A percentile compares a stretch with the other conserved stretches of the same genome.
Evolutionary conservation across 202 grass and related monocot species (phyloP).

Genomic region (Eragrostis tef): DNA sequence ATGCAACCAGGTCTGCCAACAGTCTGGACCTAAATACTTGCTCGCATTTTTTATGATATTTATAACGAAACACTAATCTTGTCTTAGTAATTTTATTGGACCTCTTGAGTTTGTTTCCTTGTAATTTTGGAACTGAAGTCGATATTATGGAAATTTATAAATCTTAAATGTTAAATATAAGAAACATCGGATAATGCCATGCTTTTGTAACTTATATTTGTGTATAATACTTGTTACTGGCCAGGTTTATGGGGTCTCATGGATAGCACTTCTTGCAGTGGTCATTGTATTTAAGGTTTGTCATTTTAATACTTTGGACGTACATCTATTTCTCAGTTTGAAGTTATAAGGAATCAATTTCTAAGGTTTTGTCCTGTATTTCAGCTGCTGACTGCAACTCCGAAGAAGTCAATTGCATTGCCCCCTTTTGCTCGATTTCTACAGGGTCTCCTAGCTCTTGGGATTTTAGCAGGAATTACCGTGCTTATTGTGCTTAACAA

Average conservation of each 20-base stretch:
- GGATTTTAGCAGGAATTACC: conserved; percentile 62
- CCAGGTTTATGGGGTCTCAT: conserved; percentile 92
- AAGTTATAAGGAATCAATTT: neutral
- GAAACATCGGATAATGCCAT: too few species aligned
- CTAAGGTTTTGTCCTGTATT: conserved; percentile 37
- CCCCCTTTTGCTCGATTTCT: conserved; percentile 70
- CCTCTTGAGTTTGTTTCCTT: too few species aligned
- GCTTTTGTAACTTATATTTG: too few species aligned
- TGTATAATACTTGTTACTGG: conserved; percentile 23
- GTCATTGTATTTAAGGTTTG: conserved; percentile 85
- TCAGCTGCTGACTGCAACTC: conserved; percentile 81
- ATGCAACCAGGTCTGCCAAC: too few species aligned
- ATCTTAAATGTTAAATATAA: too few species aligned
- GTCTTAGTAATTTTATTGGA: too few species aligned
- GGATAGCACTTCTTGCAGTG: conserved; percentile 75
- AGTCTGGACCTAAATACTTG: neutral
- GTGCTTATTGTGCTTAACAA: conserved; percentile 64
- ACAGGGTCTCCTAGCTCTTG: conserved; percentile 76
- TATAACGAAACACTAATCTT: too few species aligned
- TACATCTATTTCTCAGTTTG: neutral
- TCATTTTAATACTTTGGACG: conserved; percentile 10
- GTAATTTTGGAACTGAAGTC: too few species aligned
- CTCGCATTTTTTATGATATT: neutral
- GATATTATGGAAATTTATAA: too few species aligned
- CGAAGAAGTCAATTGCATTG: conserved; percentile 63